Percentiles rank a stretch among this genome's conserved stretches.
Evolutionary conservation across 1,139 yeast species (phyloP).

Genomic region (Martiniozyma asiatica): DNA sequence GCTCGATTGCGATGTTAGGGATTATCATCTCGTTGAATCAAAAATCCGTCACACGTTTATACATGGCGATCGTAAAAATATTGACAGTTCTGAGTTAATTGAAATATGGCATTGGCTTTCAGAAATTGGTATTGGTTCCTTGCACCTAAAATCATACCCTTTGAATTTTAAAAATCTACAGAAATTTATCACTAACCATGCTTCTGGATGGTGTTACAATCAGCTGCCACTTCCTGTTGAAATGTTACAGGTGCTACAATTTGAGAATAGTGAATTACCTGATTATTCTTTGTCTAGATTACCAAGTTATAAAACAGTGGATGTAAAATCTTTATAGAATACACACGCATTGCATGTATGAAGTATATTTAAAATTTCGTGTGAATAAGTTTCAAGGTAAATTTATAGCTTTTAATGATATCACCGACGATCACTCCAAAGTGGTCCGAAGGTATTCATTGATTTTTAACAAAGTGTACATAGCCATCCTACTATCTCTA

Average conservation of each 20-base stretch:
- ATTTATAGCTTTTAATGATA: too few relatives aligned
- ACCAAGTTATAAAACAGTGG: slow-evolving; percentile 3
- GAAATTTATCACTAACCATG: slow-evolving; percentile 3
- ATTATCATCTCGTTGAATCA: slow-evolving; percentile 2
- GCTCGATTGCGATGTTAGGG: slow-evolving; percentile 9
- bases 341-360: too few relatives aligned
- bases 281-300: slow-evolving; percentile 5
- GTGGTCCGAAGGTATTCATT: too few relatives aligned
- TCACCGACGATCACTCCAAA: too few relatives aligned
- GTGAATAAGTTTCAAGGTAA: too few relatives aligned
- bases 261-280: slow-evolving; percentile 7
- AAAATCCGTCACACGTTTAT: slow-evolving; percentile 7
- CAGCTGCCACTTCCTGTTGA: slow-evolving; percentile 7
- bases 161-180: slow-evolving; percentile 7
- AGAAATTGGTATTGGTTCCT: slow-evolving; percentile 4
- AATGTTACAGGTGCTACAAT: slow-evolving; percentile 4
- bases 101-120: slow-evolving; percentile 9
- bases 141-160: slow-evolving; percentile 7
- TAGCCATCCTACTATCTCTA: too few relatives aligned
- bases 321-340: too few relatives aligned
- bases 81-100: slow-evolving; percentile 7
- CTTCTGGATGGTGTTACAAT: neutral
- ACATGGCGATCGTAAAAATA: slow-evolving; percentile 9
- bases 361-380: too few relatives aligned
- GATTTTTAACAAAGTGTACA: too few relatives aligned